These are phyloP conservation scores for Tuber borchii DNA, from an alignment of 495 filamentous ascomycete species.

Conservation along the genomic window DNA sequence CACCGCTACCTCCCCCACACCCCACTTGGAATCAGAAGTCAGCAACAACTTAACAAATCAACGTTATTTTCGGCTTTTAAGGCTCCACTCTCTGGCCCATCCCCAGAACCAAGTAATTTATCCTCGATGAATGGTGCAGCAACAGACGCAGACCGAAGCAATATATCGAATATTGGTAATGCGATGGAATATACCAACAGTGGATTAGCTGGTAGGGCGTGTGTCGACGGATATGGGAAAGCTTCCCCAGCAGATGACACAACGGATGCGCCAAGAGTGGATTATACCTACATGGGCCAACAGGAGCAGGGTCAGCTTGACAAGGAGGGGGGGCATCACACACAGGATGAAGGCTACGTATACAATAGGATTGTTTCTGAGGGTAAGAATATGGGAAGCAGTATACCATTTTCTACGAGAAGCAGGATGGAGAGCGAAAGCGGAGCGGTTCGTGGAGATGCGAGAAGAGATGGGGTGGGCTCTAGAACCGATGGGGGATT, in stretches of 20 bases:
- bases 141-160: slow-evolving; percentile 13
- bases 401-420: slow-evolving; percentile 27
- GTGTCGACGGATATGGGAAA: slow-evolving; percentile 24
- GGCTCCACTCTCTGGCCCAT: background rate
- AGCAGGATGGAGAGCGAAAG: slow-evolving; percentile 18
- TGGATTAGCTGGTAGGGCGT: slow-evolving; percentile 15
- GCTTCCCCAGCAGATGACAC: slow-evolving; percentile 10
- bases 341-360: slow-evolving; percentile 21
- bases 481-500: slow-evolving; percentile 14
- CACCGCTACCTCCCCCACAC: background rate
- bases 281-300: slow-evolving; percentile 26
- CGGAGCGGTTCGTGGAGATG: slow-evolving; percentile 12
- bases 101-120: background rate
- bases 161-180: slow-evolving; percentile 29
- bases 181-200: slow-evolving; percentile 22
- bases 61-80: background rate
- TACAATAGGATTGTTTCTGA: slow-evolving; percentile 31
- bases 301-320: slow-evolving; percentile 20
- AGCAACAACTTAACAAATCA: background rate
- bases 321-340: slow-evolving; percentile 12
- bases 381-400: slow-evolving; percentile 16
- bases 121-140: slow-evolving; percentile 22
- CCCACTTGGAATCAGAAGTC: background rate
- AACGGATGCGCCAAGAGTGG: slow-evolving; percentile 19
- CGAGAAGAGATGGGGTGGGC: slow-evolving; percentile 12